These are phyloP conservation scores for Russula sp. DNA, from an alignment of 768 basidiomycete species.

Conservation along the genomic window DNA sequence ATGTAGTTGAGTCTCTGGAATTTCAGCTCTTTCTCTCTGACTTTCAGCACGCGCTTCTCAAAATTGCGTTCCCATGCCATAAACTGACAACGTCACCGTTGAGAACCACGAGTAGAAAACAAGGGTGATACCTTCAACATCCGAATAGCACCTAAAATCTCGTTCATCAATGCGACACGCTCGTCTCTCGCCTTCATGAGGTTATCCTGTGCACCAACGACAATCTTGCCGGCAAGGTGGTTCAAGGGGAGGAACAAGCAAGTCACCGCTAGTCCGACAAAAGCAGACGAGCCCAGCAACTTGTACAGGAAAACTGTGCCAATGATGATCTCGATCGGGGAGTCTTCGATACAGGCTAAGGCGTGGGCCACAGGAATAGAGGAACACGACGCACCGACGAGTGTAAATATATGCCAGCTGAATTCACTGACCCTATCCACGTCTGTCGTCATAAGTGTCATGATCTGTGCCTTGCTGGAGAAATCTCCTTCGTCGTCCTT, in stretches of 20 bases:
- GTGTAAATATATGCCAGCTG: constrained; percentile 67
- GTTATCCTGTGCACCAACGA: constrained; percentile 73
- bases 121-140: constrained; percentile 63
- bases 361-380: background rate
- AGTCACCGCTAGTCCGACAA: constrained; percentile 72
- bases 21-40: constrained; percentile 76
- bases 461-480: constrained; percentile 65
- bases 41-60: constrained; percentile 62
- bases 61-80: constrained; percentile 96
- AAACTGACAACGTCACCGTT: constrained; percentile 44
- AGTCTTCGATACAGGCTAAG: constrained; percentile 41
- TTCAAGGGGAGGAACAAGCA: constrained; percentile 66
- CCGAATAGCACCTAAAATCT: constrained; percentile 83
- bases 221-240: constrained; percentile 75
- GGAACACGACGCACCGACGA: constrained; percentile 48
- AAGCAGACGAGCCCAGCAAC: constrained; percentile 71
- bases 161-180: constrained; percentile 88
- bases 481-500: constrained; percentile 48
- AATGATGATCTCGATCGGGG: constrained; percentile 71
- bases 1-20: constrained; percentile 83
- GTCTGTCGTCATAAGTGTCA: constrained; percentile 95
- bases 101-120: background rate
- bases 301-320: constrained; percentile 72
- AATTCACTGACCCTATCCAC: constrained; percentile 88
- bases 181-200: constrained; percentile 92